Evolutionary conservation across 257 asterid genomes (phyloP).

Genomic region (Solanum stenotomum): DNA sequence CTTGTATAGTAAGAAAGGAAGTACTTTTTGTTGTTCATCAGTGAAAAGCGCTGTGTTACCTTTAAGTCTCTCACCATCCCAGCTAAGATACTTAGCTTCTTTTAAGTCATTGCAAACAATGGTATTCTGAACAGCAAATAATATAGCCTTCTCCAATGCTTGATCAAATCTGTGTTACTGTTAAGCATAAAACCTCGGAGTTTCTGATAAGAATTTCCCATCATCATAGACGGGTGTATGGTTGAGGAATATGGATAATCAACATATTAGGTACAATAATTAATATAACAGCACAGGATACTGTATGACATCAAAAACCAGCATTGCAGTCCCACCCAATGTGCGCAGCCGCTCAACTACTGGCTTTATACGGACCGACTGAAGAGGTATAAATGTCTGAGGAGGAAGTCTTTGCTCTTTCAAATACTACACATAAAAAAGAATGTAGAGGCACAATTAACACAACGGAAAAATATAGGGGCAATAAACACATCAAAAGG

Average conservation of each 20-base stretch:
- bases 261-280: not conserved
- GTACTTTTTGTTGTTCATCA: not conserved
- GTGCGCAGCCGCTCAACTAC: constrained; percentile 79
- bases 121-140: constrained; percentile 96
- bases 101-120: constrained; percentile 85
- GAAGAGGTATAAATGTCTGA: constrained; percentile 94
- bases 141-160: constrained; percentile 70
- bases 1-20: not conserved
- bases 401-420: constrained; percentile 99
- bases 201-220: not conserved
- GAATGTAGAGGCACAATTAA: not conserved
- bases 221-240: not conserved
- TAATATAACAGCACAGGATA: constrained; percentile 48
- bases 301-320: constrained; percentile 85
- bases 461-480: not conserved
- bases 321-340: constrained; percentile 90
- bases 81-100: constrained; percentile 95
- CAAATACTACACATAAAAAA: constrained; percentile 55
- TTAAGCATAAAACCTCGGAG: constrained; percentile 37
- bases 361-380: constrained; percentile 90
- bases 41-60: constrained; percentile 31
- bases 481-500: not conserved
- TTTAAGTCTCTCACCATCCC: constrained; percentile 86
- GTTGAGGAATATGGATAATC: not conserved
- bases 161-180: constrained; percentile 55